Evolutionary conservation across 2,329 filamentous ascomycete species (phyloP).

Genomic region (Calycina marina): DNA sequence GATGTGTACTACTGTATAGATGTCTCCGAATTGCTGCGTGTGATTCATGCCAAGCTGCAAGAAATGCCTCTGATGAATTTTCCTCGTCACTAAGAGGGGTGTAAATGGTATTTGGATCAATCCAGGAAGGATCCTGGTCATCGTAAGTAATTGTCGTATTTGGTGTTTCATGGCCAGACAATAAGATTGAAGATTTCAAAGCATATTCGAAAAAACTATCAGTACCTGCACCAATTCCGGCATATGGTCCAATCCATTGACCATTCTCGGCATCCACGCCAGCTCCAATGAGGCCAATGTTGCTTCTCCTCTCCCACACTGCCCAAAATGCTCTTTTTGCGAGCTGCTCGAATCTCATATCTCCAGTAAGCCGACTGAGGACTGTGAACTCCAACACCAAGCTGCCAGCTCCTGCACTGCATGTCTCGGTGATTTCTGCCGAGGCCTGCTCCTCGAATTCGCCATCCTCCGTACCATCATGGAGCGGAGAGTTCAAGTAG

Average conservation of each 20-base stretch:
- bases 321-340: slow-evolving; percentile 94
- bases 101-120: slow-evolving; percentile 51
- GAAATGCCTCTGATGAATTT: slow-evolving; percentile 63
- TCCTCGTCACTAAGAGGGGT: slow-evolving; percentile 44
- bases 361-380: slow-evolving; percentile 74
- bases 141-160: slow-evolving; percentile 27
- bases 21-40: slow-evolving; percentile 82
- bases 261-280: slow-evolving; percentile 88
- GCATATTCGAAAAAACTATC: slow-evolving; percentile 99
- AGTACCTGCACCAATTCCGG: slow-evolving; percentile 91
- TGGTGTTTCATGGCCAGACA: slow-evolving; percentile 57
- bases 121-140: slow-evolving; percentile 26
- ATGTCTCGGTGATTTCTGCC: slow-evolving; percentile 81
- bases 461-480: slow-evolving; percentile 36
- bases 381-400: slow-evolving; percentile 87
- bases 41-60: slow-evolving; percentile 71
- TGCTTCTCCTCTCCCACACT: slow-evolving; percentile 79
- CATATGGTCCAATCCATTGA: slow-evolving; percentile 73
- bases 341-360: slow-evolving; percentile 73
- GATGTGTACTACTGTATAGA: slow-evolving; percentile 70
- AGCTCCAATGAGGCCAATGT: slow-evolving; percentile 75
- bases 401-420: slow-evolving; percentile 91
- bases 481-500: slow-evolving; percentile 73
- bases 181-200: slow-evolving; percentile 79
- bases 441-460: slow-evolving; percentile 21